phyloP scores from a whole-genome alignment of 176 grass and related monocot genomes.

The Bonia amplexicaulis region DNA sequence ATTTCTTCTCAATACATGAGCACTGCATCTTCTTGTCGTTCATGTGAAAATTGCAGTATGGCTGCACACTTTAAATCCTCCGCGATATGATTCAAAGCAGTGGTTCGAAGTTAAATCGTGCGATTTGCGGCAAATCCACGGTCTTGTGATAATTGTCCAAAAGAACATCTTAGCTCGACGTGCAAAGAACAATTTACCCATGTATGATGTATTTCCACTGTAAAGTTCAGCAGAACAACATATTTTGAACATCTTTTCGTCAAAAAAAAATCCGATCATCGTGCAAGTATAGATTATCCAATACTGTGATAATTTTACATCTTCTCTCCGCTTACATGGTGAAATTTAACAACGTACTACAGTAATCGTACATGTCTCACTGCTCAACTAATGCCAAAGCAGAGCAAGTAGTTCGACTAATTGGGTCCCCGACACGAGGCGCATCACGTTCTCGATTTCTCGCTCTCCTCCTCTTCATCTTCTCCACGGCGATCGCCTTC shows the following conservation, averaged over 20 bases:
- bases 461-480: constrained; percentile 10
- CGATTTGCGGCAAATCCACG: background rate
- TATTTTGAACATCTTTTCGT: background rate
- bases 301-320: too few relatives aligned
- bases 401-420: background rate
- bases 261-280: too few relatives aligned
- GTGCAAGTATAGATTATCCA: too few relatives aligned
- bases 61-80: background rate
- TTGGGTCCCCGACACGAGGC: constrained; percentile 48
- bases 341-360: too few relatives aligned
- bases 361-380: background rate
- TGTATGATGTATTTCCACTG: background rate
- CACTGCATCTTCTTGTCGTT: background rate
- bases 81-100: background rate
- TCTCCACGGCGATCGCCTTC: background rate
- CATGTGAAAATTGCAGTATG: background rate
- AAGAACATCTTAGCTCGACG: background rate
- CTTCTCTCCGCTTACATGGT: background rate
- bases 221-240: background rate
- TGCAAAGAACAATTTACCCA: too few relatives aligned
- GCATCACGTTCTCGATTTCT: constrained; percentile 39
- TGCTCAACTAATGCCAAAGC: background rate
- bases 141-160: background rate
- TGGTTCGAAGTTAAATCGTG: background rate
- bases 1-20: too few relatives aligned